Evolutionary conservation across 2,329 filamentous ascomycete genomes (phyloP).

Genomic region (Byssoonygena ceratinophila): DNA sequence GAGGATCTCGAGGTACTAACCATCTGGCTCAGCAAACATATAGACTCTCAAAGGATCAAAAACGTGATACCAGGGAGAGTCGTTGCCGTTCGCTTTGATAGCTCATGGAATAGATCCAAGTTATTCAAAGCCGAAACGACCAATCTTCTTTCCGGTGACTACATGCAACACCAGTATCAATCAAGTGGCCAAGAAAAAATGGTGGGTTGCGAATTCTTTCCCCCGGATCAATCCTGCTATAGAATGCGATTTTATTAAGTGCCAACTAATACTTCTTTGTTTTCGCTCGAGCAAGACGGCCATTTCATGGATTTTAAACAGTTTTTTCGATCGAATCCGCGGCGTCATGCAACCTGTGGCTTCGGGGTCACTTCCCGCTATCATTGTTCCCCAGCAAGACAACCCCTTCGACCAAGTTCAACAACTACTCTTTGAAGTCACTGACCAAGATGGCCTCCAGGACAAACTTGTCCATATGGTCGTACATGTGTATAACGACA

Average conservation of each 20-base stretch:
- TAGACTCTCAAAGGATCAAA: background rate
- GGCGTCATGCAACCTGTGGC: background rate
- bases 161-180: slow-evolving; percentile 5
- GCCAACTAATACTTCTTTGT: background rate
- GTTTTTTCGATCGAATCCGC: slow-evolving; percentile 7
- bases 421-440: slow-evolving; percentile 1
- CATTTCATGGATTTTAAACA: slow-evolving; percentile 11
- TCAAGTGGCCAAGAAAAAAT: background rate
- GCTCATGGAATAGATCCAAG: background rate
- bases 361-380: background rate
- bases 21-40: slow-evolving; percentile 5
- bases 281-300: background rate
- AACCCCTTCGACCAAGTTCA: slow-evolving; percentile 4
- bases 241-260: no score
- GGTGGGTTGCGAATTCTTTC: background rate
- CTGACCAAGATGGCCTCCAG: background rate
- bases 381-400: background rate
- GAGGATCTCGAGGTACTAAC: slow-evolving; percentile 2
- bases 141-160: background rate
- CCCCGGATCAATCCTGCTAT: no score
- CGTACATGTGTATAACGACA: background rate
- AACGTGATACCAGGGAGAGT: background rate
- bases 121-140: background rate
- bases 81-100: slow-evolving; percentile 3
- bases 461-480: background rate